phyloP scores from a whole-genome alignment of 176 grass and related monocot species.

The Aegilops longissima region DNA sequence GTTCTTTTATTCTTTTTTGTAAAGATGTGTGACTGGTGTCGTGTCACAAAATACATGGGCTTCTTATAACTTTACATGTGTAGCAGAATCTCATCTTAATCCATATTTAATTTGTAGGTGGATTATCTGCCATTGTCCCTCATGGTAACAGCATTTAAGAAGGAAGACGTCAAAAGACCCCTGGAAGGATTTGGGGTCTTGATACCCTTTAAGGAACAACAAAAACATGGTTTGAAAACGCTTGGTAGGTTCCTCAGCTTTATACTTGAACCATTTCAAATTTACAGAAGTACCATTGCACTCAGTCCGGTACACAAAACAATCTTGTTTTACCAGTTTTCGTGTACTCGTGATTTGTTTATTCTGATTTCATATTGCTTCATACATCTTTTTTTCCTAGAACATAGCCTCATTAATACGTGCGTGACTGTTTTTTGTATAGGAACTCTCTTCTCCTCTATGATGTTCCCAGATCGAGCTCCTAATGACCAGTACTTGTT shows the following conservation, averaged over 20 bases:
- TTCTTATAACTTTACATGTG: neutral
- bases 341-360: slow-evolving; percentile 16
- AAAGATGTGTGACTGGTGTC: neutral
- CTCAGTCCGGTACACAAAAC: neutral
- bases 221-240: slow-evolving; percentile 82
- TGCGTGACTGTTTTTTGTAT: slow-evolving; percentile 18
- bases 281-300: slow-evolving; percentile 1
- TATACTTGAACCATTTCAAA: slow-evolving; percentile 19
- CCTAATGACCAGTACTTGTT: slow-evolving; percentile 86
- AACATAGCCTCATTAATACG: neutral
- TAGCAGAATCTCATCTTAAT: neutral
- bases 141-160: slow-evolving; percentile 89
- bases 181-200: slow-evolving; percentile 95
- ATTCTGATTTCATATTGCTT: slow-evolving; percentile 2
- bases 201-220: slow-evolving; percentile 90
- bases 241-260: slow-evolving; percentile 60
- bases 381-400: slow-evolving; percentile 5
- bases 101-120: slow-evolving; percentile 51
- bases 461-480: slow-evolving; percentile 99
- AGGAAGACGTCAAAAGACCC: slow-evolving; percentile 84
- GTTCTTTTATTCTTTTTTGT: neutral
- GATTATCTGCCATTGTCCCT: slow-evolving; percentile 89
- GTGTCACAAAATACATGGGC: neutral
- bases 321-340: slow-evolving; percentile 12
- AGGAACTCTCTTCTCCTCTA: slow-evolving; percentile 99